phyloP scores from a whole-genome alignment of 805 yeast genomes.

The Huiozyma naganishii region DNA sequence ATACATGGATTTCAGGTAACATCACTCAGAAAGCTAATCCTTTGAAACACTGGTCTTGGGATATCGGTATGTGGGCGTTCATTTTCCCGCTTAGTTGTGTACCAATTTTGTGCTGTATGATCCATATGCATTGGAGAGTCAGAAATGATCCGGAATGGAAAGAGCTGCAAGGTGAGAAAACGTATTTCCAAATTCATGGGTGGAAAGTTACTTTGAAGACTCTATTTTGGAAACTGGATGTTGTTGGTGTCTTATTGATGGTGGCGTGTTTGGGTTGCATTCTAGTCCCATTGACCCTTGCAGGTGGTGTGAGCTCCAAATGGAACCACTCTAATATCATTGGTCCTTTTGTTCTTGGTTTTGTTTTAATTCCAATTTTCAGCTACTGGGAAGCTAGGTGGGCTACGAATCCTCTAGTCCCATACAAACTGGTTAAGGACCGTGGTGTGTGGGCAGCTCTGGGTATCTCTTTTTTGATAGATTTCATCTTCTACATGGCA shows the following conservation, averaged over 20 bases:
- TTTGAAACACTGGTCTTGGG: slow-evolving; percentile 50
- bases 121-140: slow-evolving; percentile 49
- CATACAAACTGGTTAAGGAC: slow-evolving; percentile 47
- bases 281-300: slow-evolving; percentile 63
- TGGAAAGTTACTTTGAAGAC: slow-evolving; percentile 24
- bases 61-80: slow-evolving; percentile 72
- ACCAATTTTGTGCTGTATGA: slow-evolving; percentile 45
- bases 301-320: slow-evolving; percentile 46
- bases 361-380: slow-evolving; percentile 48
- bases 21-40: slow-evolving; percentile 33
- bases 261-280: slow-evolving; percentile 51
- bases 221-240: slow-evolving; percentile 55
- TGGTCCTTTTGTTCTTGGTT: slow-evolving; percentile 62
- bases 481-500: slow-evolving; percentile 59
- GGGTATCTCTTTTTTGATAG: slow-evolving; percentile 43
- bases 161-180: slow-evolving; percentile 31
- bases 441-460: slow-evolving; percentile 70
- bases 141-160: slow-evolving; percentile 42
- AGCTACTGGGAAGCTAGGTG: slow-evolving; percentile 46
- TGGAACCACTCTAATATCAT: slow-evolving; percentile 57
- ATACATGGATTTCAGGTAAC: slow-evolving; percentile 68
- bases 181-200: slow-evolving; percentile 31
- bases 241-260: slow-evolving; percentile 49
- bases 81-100: slow-evolving; percentile 55
- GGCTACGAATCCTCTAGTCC: slow-evolving; percentile 54